phyloP scores from a whole-genome alignment of 371 early-diverging fungal genomes.

The Mortierella sp. region DNA sequence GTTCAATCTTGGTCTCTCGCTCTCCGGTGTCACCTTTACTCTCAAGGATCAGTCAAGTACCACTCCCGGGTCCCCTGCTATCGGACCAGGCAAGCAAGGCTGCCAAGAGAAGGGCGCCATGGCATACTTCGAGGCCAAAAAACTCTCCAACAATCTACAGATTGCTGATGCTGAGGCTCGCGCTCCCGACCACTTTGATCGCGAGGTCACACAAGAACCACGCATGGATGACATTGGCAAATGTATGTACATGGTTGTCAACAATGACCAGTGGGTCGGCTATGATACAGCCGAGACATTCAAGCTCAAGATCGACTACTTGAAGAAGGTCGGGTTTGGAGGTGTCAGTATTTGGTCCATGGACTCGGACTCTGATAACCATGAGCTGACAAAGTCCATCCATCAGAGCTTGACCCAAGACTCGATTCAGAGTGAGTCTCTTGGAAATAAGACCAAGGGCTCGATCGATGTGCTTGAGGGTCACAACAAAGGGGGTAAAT shows the following conservation, averaged over 20 bases:
- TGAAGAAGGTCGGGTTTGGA: slow-evolving; percentile 42
- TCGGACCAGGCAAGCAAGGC: slow-evolving; percentile 41
- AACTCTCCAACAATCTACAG: slow-evolving; percentile 32
- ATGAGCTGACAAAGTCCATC: slow-evolving; percentile 44
- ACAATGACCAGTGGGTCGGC: slow-evolving; percentile 49
- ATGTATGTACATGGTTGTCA: slow-evolving; percentile 57
- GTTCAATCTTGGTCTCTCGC: slow-evolving; percentile 51
- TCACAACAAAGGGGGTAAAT: neutral
- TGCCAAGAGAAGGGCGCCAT: slow-evolving; percentile 56
- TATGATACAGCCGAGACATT: slow-evolving; percentile 50
- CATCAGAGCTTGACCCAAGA: slow-evolving; percentile 25
- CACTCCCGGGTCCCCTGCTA: slow-evolving; percentile 40
- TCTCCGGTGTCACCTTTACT: slow-evolving; percentile 53
- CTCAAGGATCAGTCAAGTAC: slow-evolving; percentile 44
- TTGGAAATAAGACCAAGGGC: neutral
- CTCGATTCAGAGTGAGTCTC: slow-evolving; percentile 11
- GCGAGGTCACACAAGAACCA: slow-evolving; percentile 40
- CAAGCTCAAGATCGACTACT: slow-evolving; percentile 40
- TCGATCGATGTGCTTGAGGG: neutral
- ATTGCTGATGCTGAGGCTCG: slow-evolving; percentile 20
- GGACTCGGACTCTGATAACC: slow-evolving; percentile 49
- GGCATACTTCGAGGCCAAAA: slow-evolving; percentile 46
- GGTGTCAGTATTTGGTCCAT: slow-evolving; percentile 56
- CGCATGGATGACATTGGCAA: slow-evolving; percentile 34
- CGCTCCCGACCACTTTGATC: slow-evolving; percentile 26